Percentiles rank a stretch among this genome's conserved stretches.
Conservation (phyloP, 805 yeast genomes). For the Nakazawaea holstii region DNA sequence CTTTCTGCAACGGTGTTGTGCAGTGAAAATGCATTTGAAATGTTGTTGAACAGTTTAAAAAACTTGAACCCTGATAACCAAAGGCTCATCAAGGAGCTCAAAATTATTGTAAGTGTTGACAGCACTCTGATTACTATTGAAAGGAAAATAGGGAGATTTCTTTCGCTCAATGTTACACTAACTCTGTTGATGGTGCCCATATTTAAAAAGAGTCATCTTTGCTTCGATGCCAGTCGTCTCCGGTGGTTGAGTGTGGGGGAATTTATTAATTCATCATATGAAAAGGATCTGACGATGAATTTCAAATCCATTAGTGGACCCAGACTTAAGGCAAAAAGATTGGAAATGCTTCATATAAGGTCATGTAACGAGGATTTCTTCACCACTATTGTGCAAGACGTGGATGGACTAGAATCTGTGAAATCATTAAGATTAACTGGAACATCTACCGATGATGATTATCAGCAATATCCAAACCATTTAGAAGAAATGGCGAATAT, state of each 20-base stretch:
- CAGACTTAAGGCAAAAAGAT: background rate
- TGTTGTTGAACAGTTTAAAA: slow-evolving; percentile 2
- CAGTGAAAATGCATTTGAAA: slow-evolving; percentile 1
- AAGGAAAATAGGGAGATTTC: background rate
- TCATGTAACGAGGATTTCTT: slow-evolving; percentile 9
- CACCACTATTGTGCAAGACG: background rate
- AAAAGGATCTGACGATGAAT: background rate
- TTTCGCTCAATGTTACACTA: background rate
- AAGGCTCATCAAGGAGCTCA: slow-evolving; percentile 5
- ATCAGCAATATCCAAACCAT: slow-evolving; percentile 9
- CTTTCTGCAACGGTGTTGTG: background rate
- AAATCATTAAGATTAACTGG: slow-evolving; percentile 7
- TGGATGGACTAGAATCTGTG: slow-evolving; percentile 2
- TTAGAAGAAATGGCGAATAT: slow-evolving; percentile 8
- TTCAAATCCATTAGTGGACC: background rate
- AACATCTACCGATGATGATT: slow-evolving; percentile 10
- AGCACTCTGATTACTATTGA: background rate
- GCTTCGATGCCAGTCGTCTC: slow-evolving; percentile 3
- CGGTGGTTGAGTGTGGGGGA: slow-evolving; percentile 8
- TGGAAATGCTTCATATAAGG: slow-evolving; percentile 3
- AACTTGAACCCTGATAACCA: slow-evolving; percentile 4
- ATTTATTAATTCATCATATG: slow-evolving; percentile 2
- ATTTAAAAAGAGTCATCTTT: background rate
- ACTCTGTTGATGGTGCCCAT: slow-evolving; percentile 9
- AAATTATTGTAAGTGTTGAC: background rate